These are phyloP conservation scores for Aspergillus fructus DNA, from an alignment of 2,329 filamentous ascomycete species.

Conservation along the genomic window DNA sequence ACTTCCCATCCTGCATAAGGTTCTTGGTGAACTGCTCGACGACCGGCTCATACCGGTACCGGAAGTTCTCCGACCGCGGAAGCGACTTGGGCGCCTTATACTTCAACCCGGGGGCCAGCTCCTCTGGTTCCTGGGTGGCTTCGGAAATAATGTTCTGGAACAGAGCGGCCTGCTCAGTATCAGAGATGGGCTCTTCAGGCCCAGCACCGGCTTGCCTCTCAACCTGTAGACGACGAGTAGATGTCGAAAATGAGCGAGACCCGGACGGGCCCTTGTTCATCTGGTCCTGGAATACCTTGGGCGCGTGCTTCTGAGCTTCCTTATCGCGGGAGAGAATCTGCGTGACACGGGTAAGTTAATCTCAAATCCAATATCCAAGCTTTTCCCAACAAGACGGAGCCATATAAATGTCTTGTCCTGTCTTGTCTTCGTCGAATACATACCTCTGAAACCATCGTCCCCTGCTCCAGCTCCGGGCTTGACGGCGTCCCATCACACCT, in stretches of 20 bases:
- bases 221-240: constrained; percentile 40
- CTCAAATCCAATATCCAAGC: too few species aligned
- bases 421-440: neutral
- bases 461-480: constrained; percentile 62
- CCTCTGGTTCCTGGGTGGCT: constrained; percentile 32
- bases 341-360: neutral
- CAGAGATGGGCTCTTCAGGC: neutral
- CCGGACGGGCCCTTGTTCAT: constrained; percentile 31
- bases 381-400: too few species aligned
- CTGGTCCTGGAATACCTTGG: constrained; percentile 65
- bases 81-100: constrained; percentile 72
- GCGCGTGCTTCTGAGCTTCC: constrained; percentile 61
- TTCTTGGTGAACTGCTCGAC: constrained; percentile 85
- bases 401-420: too few species aligned
- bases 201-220: constrained; percentile 18
- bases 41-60: constrained; percentile 81
- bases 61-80: constrained; percentile 63
- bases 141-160: constrained; percentile 39
- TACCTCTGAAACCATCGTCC: constrained; percentile 67
- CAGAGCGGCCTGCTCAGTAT: constrained; percentile 28
- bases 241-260: constrained; percentile 60
- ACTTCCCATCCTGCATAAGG: constrained; percentile 88
- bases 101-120: constrained; percentile 63
- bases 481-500: constrained; percentile 43
- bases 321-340: constrained; percentile 65